phyloP scores from a whole-genome alignment of 2,329 filamentous ascomycete species.

The Lecanicillium sp. region DNA sequence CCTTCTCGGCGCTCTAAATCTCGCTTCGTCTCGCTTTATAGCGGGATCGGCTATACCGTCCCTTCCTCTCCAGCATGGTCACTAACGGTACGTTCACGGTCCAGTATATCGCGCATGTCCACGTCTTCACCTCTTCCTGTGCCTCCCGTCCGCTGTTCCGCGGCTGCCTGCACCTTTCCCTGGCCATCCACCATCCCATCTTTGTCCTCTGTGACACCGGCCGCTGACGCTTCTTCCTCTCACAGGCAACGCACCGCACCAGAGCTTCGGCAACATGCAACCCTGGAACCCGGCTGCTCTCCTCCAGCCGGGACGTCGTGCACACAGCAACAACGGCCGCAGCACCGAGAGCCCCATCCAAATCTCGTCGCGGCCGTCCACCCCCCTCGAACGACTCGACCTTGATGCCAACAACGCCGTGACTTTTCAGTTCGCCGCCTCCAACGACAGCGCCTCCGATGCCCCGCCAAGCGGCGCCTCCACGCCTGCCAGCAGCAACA shows the following conservation, averaged over 20 bases:
- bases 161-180: background rate
- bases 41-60: slow-evolving; percentile 1
- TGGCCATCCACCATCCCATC: background rate
- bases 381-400: slow-evolving; percentile 14
- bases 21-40: slow-evolving; percentile 1
- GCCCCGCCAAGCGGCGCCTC: slow-evolving; percentile 24
- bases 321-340: slow-evolving; percentile 19
- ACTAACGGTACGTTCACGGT: slow-evolving; percentile 7
- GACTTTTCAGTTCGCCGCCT: slow-evolving; percentile 35
- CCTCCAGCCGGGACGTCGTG: slow-evolving; percentile 29
- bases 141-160: background rate
- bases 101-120: background rate
- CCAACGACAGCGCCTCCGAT: slow-evolving; percentile 25
- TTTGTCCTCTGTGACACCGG: too few relatives aligned
- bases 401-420: slow-evolving; percentile 23
- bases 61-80: slow-evolving; percentile 1
- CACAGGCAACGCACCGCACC: slow-evolving; percentile 21
- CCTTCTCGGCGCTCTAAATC: slow-evolving; percentile 4
- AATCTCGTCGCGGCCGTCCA: slow-evolving; percentile 13
- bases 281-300: slow-evolving; percentile 35
- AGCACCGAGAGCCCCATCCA: slow-evolving; percentile 14
- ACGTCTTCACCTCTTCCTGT: background rate
- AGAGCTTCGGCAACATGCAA: slow-evolving; percentile 16
- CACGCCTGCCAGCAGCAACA: slow-evolving; percentile 21
- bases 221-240: slow-evolving; percentile 6